Conservation (phyloP, 78 protist genomes). For the Guillardia theta region DNA sequence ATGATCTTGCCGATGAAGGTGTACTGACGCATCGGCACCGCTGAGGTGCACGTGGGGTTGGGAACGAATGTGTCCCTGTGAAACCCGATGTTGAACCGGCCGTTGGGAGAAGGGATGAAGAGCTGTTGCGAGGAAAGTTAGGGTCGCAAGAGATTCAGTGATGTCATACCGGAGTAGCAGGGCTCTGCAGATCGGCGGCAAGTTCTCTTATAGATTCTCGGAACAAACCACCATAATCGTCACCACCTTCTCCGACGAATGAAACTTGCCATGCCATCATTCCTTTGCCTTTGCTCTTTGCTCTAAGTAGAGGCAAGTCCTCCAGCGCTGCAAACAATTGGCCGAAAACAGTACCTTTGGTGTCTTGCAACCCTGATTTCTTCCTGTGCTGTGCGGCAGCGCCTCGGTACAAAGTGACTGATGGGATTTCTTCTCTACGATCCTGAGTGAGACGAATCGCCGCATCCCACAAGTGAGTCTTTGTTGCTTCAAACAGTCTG, state of each 20-base stretch:
- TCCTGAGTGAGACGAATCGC: conserved; percentile 14
- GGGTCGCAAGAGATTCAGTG: no score
- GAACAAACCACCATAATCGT: conserved; percentile 18
- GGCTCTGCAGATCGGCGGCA: conserved; percentile 14
- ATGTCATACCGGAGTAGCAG: neutral
- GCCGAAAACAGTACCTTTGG: neutral
- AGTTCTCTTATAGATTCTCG: conserved; percentile 26
- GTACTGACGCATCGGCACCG: neutral
- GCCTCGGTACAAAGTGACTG: neutral
- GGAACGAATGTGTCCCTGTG: neutral
- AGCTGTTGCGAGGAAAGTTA: no score
- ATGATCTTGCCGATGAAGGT: conserved; percentile 32
- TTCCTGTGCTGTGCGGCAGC: neutral
- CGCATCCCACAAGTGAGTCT: conserved; percentile 23
- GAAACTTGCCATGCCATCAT: conserved; percentile 31
- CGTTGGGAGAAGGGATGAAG: neutral
- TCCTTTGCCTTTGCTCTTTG: conserved; percentile 33
- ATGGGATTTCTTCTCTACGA: neutral
- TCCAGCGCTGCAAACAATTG: neutral
- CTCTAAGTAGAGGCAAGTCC: neutral
- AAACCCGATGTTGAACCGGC: neutral
- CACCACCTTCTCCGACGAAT: conserved; percentile 13
- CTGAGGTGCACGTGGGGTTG: neutral
- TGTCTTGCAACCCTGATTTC: neutral
- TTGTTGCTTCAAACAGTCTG: neutral